Evolutionary conservation across 805 yeast genomes (phyloP).

Genomic region (Ogataea minuta): DNA sequence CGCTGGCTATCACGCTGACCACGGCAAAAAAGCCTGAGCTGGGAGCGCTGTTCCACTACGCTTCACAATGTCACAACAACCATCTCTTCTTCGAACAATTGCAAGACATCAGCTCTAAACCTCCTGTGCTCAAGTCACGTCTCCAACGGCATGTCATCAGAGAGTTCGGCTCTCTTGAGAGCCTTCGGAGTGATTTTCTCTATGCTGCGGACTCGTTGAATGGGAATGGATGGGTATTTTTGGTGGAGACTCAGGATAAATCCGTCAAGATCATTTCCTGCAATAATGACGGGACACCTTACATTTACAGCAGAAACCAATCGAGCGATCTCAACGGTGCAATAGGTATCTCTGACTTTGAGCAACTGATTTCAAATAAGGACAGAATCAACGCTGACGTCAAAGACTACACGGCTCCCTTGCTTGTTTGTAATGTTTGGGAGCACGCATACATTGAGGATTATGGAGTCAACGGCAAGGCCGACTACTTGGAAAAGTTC

Average conservation of each 20-base stretch:
- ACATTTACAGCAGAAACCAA: constrained; percentile 67
- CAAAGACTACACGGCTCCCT: constrained; percentile 66
- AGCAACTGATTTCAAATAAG: constrained; percentile 40
- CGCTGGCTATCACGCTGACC: constrained; percentile 65
- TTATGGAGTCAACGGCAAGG: constrained; percentile 76
- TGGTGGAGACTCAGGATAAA: constrained; percentile 66
- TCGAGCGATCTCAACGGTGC: constrained; percentile 74
- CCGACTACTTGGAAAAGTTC: constrained; percentile 68
- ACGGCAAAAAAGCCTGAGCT: constrained; percentile 66
- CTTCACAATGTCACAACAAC: constrained; percentile 90
- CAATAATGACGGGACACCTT: constrained; percentile 78
- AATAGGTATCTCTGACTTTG: constrained; percentile 53
- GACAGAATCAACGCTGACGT: constrained; percentile 31
- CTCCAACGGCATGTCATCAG: constrained; percentile 34
- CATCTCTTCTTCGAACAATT: constrained; percentile 80
- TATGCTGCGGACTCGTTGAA: constrained; percentile 48
- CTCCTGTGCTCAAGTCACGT: constrained; percentile 26
- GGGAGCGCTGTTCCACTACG: constrained; percentile 76
- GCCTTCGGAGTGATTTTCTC: constrained; percentile 49
- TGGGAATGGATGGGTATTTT: constrained; percentile 76
- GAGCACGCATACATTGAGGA: constrained; percentile 84
- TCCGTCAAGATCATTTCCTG: constrained; percentile 51
- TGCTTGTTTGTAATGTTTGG: constrained; percentile 82
- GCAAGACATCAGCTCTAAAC: constrained; percentile 21
- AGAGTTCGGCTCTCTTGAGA: constrained; percentile 45